phyloP scores from a whole-genome alignment of 331 rosid genomes.

The Stylosanthes scabra region DNA sequence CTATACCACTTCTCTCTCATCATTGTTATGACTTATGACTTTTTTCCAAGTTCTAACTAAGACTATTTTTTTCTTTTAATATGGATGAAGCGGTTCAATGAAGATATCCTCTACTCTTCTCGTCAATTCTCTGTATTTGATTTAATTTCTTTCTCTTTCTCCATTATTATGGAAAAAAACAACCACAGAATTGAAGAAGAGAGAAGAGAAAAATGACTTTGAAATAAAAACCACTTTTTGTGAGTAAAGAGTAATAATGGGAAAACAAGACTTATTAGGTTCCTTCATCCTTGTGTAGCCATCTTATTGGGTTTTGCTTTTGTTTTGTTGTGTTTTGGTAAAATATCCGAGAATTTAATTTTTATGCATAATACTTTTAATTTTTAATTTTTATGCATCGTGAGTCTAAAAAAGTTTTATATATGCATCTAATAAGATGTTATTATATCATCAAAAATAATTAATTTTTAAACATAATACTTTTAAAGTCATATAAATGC shows the following conservation, averaged over 20 bases:
- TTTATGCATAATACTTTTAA: no score
- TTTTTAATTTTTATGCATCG: no score
- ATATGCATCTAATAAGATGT: no score
- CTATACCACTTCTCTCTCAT: background rate
- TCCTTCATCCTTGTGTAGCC: constrained; percentile 44
- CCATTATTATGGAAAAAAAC: background rate
- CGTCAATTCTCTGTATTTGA: background rate
- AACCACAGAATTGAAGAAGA: constrained; percentile 36
- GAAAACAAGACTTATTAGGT: constrained; percentile 41
- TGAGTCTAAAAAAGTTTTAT: no score
- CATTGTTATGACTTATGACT: constrained; percentile 7
- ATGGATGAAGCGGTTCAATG: constrained; percentile 57
- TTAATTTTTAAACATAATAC: no score
- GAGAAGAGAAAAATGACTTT: constrained; percentile 36
- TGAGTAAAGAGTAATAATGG: constrained; percentile 1
- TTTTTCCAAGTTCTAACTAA: constrained; percentile 28
- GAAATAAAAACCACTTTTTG: background rate
- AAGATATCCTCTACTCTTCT: constrained; percentile 29
- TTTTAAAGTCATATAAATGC: no score
- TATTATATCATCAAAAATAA: no score
- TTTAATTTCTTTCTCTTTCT: constrained; percentile 32
- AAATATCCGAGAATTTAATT: no score
- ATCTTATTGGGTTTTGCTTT: no score
- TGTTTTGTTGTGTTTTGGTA: no score
- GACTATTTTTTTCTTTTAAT: constrained; percentile 31